Evolutionary conservation across 805 yeast species (phyloP), one percentile per base, ranked within the genome.

Genomic region (Ogataea minuta): DNA sequence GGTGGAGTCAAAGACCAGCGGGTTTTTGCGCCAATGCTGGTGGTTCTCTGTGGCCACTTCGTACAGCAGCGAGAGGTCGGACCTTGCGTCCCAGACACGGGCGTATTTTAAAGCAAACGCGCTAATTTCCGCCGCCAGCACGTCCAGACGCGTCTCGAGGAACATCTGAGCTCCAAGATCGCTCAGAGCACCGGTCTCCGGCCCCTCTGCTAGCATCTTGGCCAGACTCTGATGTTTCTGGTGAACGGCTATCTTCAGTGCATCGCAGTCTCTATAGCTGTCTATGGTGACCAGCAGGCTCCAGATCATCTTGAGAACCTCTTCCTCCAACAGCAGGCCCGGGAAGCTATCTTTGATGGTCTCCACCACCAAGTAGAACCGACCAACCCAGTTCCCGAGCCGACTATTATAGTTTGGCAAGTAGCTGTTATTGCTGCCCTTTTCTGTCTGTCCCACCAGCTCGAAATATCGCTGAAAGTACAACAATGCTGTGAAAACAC

Each of bases 11-110:
- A 87, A 88, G 6, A 87, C 75, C 34, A 90, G 69, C 2, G 97
- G 95, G 52, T 88, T 87, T 43, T 66, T 70, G 43, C 70, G 70
- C 63, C 71, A 72, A 45, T 73, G 68, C 19, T 56, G 44, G 41
- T 66, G 70, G 13, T 41, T 76, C 52, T 39, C 76, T 63, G 45
- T 77, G 53, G 62, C 67, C 49, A 67, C 64, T 39, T 76, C 79
- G 46, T 83, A 78, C 26, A 89, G 67, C 41, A 90, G 67, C 0
- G 95, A 83, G 42, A 82, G 78, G 63, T 91, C 98, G 10, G 67
- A 62, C 45, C 81, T 73, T 3, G 96, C 89, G 40, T 85, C 81
- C 97, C 97, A 91, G 2, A 62, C 54, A 13, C 62, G 62, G 59
- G 77, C 79, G 53, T 84, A 85, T 36, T 72, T 72, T 41, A 81